A percentile compares a stretch with the other conserved stretches of the same genome.
phyloP scores from a whole-genome alignment of 441 rosid species.

The Bruguiera hainesii region DNA sequence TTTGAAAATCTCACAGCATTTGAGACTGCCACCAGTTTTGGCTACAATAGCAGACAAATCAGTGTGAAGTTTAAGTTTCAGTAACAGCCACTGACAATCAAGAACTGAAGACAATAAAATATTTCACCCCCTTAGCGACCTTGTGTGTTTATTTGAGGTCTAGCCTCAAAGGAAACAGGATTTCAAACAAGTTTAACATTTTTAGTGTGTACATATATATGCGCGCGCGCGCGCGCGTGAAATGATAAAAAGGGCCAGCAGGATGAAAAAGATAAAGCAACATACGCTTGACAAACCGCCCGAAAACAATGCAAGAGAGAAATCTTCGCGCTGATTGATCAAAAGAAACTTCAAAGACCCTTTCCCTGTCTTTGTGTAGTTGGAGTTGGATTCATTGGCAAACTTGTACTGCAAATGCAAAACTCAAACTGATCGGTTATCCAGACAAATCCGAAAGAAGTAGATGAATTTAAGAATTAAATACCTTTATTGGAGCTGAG shows the following conservation, averaged over 20 bases:
- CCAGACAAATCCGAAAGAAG: neutral
- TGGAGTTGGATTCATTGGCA: neutral
- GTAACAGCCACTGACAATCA: too few species aligned
- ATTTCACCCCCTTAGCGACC: too few species aligned
- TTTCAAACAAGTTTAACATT: too few species aligned
- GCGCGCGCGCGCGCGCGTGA: too few species aligned
- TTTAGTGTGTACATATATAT: too few species aligned
- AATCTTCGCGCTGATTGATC: constrained; percentile 1
- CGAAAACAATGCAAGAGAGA: neutral
- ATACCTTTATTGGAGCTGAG: constrained; percentile 1
- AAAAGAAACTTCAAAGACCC: neutral
- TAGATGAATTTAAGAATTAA: neutral
- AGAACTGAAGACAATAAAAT: too few species aligned
- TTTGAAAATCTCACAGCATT: neutral
- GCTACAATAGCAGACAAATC: neutral
- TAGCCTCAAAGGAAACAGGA: too few species aligned
- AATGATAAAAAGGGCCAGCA: neutral
- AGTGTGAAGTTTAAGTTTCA: neutral
- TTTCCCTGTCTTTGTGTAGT: neutral
- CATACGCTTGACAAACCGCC: neutral
- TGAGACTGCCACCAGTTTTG: neutral
- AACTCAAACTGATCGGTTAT: neutral
- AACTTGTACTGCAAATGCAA: constrained; percentile 1
- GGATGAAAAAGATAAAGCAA: neutral
- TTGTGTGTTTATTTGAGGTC: too few species aligned